phyloP scores from a whole-genome alignment of 345 rosid species.

The Brassica rapa region DNA sequence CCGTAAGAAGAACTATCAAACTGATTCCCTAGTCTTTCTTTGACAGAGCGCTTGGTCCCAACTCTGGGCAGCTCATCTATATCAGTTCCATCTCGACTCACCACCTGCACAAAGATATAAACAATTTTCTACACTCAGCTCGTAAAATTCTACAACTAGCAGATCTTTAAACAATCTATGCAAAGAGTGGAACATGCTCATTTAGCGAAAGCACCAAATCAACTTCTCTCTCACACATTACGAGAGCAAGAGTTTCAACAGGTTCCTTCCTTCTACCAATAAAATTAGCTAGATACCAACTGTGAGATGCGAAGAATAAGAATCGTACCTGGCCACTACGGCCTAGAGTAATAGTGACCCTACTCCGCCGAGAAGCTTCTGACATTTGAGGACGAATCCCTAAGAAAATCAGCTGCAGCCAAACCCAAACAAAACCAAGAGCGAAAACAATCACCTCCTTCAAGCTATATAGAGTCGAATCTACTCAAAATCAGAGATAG shows the following conservation, averaged over 20 bases:
- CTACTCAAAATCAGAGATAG: slow-evolving; percentile 20
- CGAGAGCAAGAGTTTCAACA: neutral
- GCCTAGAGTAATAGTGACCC: slow-evolving; percentile 87
- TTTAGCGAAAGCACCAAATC: neutral
- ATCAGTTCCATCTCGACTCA: slow-evolving; percentile 59
- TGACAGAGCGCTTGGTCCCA: slow-evolving; percentile 78
- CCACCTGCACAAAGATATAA: slow-evolving; percentile 53
- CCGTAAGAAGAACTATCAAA: slow-evolving; percentile 48
- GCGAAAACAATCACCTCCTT: slow-evolving; percentile 18
- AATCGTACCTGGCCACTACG: slow-evolving; percentile 73
- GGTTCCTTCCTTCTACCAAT: neutral
- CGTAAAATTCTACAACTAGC: no score
- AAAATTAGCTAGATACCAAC: neutral
- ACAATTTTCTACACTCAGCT: no score
- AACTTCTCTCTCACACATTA: neutral
- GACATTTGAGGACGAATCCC: slow-evolving; percentile 62
- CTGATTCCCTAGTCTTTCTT: slow-evolving; percentile 77
- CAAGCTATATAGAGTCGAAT: slow-evolving; percentile 24
- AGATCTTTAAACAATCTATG: no score
- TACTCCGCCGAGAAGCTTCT: slow-evolving; percentile 65
- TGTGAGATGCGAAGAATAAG: neutral
- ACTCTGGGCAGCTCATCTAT: slow-evolving; percentile 38
- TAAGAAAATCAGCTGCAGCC: slow-evolving; percentile 19
- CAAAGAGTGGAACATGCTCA: neutral
- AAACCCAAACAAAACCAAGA: neutral